Percentiles rank a stretch among this genome's conserved stretches.
phyloP scores from a whole-genome alignment of 352 stramenopile genomes.

The Globisporangium nunn region DNA sequence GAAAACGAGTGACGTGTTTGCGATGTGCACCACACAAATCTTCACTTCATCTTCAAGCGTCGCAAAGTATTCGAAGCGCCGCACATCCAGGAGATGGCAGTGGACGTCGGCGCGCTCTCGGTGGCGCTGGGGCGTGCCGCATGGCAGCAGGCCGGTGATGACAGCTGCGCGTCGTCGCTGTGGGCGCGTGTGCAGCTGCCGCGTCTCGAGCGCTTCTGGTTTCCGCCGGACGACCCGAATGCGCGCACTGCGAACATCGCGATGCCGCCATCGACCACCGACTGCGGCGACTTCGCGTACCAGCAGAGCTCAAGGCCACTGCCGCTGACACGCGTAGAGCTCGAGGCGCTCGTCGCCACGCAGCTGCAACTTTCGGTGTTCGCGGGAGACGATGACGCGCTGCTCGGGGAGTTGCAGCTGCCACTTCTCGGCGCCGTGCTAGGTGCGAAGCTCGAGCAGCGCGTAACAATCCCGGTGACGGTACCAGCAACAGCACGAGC shows the following conservation, averaged over 20 bases:
- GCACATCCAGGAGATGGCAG: background rate
- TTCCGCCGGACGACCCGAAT: slow-evolving; percentile 1
- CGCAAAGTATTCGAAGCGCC: background rate
- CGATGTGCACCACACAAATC: background rate
- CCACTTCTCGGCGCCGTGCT: slow-evolving; percentile 28
- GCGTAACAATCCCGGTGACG: slow-evolving; percentile 12
- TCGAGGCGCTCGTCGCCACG: slow-evolving; percentile 33
- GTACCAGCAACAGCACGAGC: too few species aligned
- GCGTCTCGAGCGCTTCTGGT: slow-evolving; percentile 1
- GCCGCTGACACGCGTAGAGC: slow-evolving; percentile 19
- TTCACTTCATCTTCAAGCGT: background rate
- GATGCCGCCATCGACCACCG: background rate
- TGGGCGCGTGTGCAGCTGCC: background rate
- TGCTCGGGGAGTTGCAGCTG: slow-evolving; percentile 30
- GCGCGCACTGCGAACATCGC: background rate
- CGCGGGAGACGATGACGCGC: slow-evolving; percentile 21
- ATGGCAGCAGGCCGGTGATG: background rate
- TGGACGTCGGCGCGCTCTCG: background rate
- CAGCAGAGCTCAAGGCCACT: slow-evolving; percentile 41
- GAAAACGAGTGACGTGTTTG: background rate
- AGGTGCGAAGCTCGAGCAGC: slow-evolving; percentile 13
- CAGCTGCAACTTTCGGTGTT: slow-evolving; percentile 37
- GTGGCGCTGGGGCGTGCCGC: background rate
- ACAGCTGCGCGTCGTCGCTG: background rate
- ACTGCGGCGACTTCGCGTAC: slow-evolving; percentile 22